Percentiles rank a stretch among this genome's conserved stretches.
Evolutionary conservation across 257 asterid genomes (phyloP).

Genomic region (Ballota nigra): DNA sequence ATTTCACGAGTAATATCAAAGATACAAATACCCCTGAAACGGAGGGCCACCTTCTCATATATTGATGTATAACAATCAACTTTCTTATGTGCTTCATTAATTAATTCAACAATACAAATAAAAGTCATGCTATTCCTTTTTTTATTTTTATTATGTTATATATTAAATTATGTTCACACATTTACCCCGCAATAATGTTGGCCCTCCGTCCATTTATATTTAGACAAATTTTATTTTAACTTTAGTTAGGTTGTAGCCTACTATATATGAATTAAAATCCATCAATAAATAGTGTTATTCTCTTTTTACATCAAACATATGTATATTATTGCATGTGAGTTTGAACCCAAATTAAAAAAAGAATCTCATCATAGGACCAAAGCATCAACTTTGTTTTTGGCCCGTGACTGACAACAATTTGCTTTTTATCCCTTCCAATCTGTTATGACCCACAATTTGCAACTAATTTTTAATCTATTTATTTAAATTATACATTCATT

Average conservation of each 20-base stretch:
- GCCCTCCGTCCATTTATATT: slow-evolving; percentile 10
- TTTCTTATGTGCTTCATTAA: too few relatives aligned
- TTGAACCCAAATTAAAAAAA: slow-evolving; percentile 19
- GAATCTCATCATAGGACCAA: background rate
- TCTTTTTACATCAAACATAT: slow-evolving; percentile 17
- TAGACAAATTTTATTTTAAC: slow-evolving; percentile 21
- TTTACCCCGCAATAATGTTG: slow-evolving; percentile 6
- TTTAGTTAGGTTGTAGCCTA: slow-evolving; percentile 35
- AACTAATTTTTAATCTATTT: background rate
- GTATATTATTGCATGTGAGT: slow-evolving; percentile 32
- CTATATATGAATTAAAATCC: background rate
- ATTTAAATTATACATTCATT: slow-evolving; percentile 9
- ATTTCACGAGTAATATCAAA: too few relatives aligned
- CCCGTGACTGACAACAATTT: slow-evolving; percentile 58
- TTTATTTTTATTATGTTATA: background rate
- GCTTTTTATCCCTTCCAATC: slow-evolving; percentile 16
- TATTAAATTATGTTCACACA: background rate
- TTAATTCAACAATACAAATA: too few relatives aligned
- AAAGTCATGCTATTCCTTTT: too few relatives aligned
- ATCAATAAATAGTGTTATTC: slow-evolving; percentile 13
- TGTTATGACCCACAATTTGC: slow-evolving; percentile 31
- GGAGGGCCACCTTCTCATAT: too few relatives aligned
- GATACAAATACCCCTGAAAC: too few relatives aligned
- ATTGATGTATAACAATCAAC: too few relatives aligned
- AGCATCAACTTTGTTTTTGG: background rate